Percentiles rank a stretch among this genome's conserved stretches.
Conservation (phyloP, 495 filamentous ascomycete genomes). For the Trypethelium eluteriae region DNA sequence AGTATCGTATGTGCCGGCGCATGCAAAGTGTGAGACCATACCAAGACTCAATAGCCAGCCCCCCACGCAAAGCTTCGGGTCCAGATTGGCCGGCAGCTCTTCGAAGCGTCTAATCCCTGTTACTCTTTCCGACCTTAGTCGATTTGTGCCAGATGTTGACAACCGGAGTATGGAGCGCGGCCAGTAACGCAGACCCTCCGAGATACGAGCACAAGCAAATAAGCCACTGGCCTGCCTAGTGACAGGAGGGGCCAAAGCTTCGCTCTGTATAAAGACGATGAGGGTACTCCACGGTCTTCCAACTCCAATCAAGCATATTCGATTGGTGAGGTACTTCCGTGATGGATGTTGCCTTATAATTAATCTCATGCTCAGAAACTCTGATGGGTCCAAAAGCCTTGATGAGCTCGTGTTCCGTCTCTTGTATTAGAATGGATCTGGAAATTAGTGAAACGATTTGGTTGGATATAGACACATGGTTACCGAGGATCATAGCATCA, state of each 20-base stretch:
- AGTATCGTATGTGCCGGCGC: too few relatives aligned
- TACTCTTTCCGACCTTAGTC: slow-evolving; percentile 50
- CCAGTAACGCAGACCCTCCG: slow-evolving; percentile 62
- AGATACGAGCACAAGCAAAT: slow-evolving; percentile 62
- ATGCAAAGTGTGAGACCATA: too few relatives aligned
- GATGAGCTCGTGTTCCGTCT: slow-evolving; percentile 36
- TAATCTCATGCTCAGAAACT: slow-evolving; percentile 55
- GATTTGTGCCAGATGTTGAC: slow-evolving; percentile 60
- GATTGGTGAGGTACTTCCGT: slow-evolving; percentile 52
- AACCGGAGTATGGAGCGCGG: slow-evolving; percentile 56
- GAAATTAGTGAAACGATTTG: neutral
- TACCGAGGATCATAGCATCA: slow-evolving; percentile 65
- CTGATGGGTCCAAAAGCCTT: slow-evolving; percentile 23
- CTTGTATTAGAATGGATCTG: slow-evolving; percentile 57
- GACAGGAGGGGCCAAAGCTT: slow-evolving; percentile 62
- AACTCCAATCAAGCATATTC: slow-evolving; percentile 36
- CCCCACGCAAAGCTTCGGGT: slow-evolving; percentile 67
- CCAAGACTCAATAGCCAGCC: slow-evolving; percentile 47
- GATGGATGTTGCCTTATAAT: slow-evolving; percentile 63
- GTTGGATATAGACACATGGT: neutral
- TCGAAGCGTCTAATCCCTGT: slow-evolving; percentile 59
- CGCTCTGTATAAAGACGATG: slow-evolving; percentile 69
- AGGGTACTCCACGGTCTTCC: slow-evolving; percentile 57
- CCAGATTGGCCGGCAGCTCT: slow-evolving; percentile 57
- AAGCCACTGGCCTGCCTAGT: slow-evolving; percentile 65